Percentiles rank a stretch among this genome's conserved stretches.
phyloP scores from a whole-genome alignment of 495 filamentous ascomycete species.

The Pyrenopolyporus hunteri region DNA sequence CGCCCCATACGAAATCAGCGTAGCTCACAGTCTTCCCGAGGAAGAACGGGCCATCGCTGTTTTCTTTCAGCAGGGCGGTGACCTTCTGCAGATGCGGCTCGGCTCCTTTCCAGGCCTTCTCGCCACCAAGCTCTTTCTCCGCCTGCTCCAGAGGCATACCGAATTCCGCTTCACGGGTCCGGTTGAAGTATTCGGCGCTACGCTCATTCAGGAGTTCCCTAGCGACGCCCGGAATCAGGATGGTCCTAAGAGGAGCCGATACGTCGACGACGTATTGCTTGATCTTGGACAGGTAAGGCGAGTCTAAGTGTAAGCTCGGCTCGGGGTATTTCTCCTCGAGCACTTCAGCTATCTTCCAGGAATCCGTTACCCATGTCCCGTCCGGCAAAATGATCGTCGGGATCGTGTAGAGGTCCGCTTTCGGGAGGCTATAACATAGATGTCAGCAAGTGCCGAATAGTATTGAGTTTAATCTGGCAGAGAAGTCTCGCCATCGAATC shows the following conservation, averaged over 20 bases:
- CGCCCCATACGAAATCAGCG: slow-evolving; percentile 53
- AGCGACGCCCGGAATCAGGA: slow-evolving; percentile 47
- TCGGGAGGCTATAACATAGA: slow-evolving; percentile 42
- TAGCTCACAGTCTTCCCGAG: slow-evolving; percentile 45
- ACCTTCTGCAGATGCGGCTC: slow-evolving; percentile 46
- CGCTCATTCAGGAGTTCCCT: slow-evolving; percentile 46
- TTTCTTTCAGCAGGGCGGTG: slow-evolving; percentile 57
- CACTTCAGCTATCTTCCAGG: slow-evolving; percentile 54
- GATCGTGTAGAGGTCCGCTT: slow-evolving; percentile 53
- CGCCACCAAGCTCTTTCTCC: slow-evolving; percentile 46
- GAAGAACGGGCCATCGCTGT: slow-evolving; percentile 56
- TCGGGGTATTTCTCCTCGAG: slow-evolving; percentile 61
- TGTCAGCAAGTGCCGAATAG: slow-evolving; percentile 20
- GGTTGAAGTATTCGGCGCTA: slow-evolving; percentile 53
- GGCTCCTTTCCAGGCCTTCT: slow-evolving; percentile 46
- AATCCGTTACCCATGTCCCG: slow-evolving; percentile 63
- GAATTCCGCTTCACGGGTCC: slow-evolving; percentile 44
- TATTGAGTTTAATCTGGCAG: too few relatives aligned
- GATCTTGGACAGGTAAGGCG: slow-evolving; percentile 47
- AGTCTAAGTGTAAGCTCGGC: slow-evolving; percentile 59
- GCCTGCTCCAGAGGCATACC: slow-evolving; percentile 55
- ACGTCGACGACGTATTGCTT: slow-evolving; percentile 24
- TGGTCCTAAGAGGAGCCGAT: slow-evolving; percentile 25
- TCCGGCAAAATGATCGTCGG: slow-evolving; percentile 60
- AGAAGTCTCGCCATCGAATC: too few relatives aligned